A percentile compares a stretch with the other conserved stretches of the same genome.
Evolutionary conservation across 164 flowering plant genomes (phyloP).

Genomic region (Tetracentron sinense): DNA sequence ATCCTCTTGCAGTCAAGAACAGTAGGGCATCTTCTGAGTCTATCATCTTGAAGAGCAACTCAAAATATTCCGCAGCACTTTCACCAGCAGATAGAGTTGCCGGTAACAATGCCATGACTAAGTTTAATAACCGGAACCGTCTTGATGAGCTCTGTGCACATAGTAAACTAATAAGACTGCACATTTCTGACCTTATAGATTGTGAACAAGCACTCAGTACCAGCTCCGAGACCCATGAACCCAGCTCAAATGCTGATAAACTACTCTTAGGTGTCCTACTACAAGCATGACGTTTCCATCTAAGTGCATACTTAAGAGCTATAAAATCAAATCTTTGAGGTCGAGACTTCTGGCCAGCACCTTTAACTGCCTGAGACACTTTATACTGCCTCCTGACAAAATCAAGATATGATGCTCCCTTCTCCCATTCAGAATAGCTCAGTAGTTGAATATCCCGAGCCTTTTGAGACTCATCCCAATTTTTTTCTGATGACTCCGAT

Average conservation of each 20-base stretch:
- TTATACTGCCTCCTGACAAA: constrained; percentile 96
- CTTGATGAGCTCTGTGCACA: constrained; percentile 81
- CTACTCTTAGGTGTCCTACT: constrained; percentile 43
- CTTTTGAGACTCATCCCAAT: constrained; percentile 67
- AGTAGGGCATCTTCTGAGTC: constrained; percentile 92
- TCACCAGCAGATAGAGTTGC: constrained; percentile 96
- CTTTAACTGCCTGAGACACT: constrained; percentile 68
- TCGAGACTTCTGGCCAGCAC: constrained; percentile 57
- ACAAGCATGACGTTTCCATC: constrained; percentile 81
- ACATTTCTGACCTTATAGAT: constrained; percentile 93
- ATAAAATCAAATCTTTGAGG: constrained; percentile 70
- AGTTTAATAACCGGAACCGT: constrained; percentile 64
- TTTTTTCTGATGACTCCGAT: constrained; percentile 54
- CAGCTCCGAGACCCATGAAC: constrained; percentile 95
- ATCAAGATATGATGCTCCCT: constrained; percentile 95
- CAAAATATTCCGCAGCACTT: constrained; percentile 96
- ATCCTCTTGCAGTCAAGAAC: constrained; percentile 84
- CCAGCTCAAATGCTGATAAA: constrained; percentile 75
- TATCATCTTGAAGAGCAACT: constrained; percentile 86
- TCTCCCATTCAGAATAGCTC: constrained; percentile 97
- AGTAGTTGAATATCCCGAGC: constrained; percentile 78
- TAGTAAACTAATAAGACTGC: constrained; percentile 76
- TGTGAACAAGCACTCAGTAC: constrained; percentile 95
- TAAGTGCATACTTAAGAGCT: constrained; percentile 85
- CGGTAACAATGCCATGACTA: constrained; percentile 73